Conservation (phyloP, 768 basidiomycete genomes). For the Suillus spraguei region DNA sequence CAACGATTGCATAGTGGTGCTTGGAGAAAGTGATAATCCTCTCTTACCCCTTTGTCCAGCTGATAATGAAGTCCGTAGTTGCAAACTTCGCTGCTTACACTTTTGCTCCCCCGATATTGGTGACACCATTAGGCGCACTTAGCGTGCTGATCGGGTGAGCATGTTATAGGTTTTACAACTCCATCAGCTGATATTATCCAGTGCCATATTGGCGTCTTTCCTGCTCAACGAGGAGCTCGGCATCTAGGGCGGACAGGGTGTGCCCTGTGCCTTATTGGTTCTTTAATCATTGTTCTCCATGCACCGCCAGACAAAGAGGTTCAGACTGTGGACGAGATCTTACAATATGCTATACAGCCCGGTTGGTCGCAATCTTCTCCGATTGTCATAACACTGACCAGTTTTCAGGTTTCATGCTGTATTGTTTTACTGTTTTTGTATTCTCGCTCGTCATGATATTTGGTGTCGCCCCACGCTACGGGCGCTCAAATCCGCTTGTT, state of each 20-base stretch:
- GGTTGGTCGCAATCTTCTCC: constrained; percentile 48
- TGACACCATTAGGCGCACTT: constrained; percentile 97
- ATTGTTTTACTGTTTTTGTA: constrained; percentile 82
- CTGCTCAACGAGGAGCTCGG: constrained; percentile 93
- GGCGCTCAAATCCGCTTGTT: constrained; percentile 84
- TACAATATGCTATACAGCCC: constrained; percentile 91
- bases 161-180: neutral
- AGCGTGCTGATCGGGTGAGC: constrained; percentile 95
- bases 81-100: constrained; percentile 97
- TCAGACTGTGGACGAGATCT: constrained; percentile 90
- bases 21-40: constrained; percentile 78
- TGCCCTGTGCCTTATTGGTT: constrained; percentile 81
- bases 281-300: constrained; percentile 92
- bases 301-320: constrained; percentile 96
- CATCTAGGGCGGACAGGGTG: constrained; percentile 90
- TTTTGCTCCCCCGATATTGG: constrained; percentile 96
- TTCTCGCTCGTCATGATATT: constrained; percentile 89
- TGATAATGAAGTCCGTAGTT: constrained; percentile 39
- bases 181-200: constrained; percentile 35
- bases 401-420: constrained; percentile 82
- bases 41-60: neutral
- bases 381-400: constrained; percentile 14
- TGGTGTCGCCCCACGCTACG: constrained; percentile 79
- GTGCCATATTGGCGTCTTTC: constrained; percentile 92
- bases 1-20: constrained; percentile 64